Evolutionary conservation across 2,329 filamentous ascomycete species (phyloP), one percentile per base, ranked within the genome.

Genomic region (Beauveria pseudobassiana): DNA sequence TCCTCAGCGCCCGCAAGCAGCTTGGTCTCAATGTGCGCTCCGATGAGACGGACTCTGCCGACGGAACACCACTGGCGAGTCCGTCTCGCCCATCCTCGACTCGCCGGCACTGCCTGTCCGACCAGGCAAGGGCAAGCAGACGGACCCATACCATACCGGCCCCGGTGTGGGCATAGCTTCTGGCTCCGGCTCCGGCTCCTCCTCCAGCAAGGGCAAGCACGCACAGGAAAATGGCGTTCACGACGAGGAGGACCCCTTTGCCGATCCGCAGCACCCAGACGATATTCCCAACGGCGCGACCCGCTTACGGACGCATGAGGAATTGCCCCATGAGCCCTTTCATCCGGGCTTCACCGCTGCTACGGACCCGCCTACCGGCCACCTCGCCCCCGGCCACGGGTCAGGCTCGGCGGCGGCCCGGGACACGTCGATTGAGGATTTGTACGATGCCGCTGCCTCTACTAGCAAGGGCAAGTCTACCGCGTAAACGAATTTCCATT

Each of bases 1-100:
- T 96, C 46, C 75, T 88, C n/a, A 81, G 80, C 63, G 84, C 85
- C 3, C 77, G 82, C 64, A 87, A 87, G 69, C 76, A 80, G 43
- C 72, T 82, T 5, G 81, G 81, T 24, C 67, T 72, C 24, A 67
- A 70, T 14, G 70, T 70, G 38, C 69, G 68, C 16, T 70, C 70
- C 18, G 64, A 68, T 12, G 69, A 69, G 12, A 65, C 68, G 3
- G 69, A 71, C 8, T 67, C 69, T 60, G 69, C 63, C 67, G 51
- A 20, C 26, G 55, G 57, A 3, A 38, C 46, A 3, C 56, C 2
- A 18, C 10, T 12, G 28, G n/a, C 20, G 58, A 49, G 20, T n/a
- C 49, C 3, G 58, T 61, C 8, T 61, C 58, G 14, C 58, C 57
- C 14, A 9, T 61, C 22, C 38, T 49, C 55, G 62, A 45, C 49